phyloP scores from a whole-genome alignment of 2,329 filamentous ascomycete genomes.

The Monosporascus sp. region DNA sequence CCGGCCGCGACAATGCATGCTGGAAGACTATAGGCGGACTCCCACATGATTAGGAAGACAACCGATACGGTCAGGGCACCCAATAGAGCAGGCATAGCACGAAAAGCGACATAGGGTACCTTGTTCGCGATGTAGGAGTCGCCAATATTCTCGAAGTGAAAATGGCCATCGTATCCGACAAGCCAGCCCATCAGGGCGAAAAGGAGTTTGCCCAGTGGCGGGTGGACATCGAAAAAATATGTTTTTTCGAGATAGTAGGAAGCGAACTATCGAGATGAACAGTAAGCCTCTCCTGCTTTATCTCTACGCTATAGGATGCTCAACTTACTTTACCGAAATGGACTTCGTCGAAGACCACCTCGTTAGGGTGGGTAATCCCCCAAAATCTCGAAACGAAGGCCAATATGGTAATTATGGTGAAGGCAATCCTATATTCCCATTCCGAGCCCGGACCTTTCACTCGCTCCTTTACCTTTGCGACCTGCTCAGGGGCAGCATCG shows the following conservation, averaged over 20 bases:
- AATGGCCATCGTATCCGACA: constrained; percentile 92
- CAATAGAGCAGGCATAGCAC: constrained; percentile 84
- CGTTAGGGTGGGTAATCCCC: constrained; percentile 89
- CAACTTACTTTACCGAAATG: constrained; percentile 92
- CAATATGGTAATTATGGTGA: constrained; percentile 70
- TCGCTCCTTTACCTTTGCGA: constrained; percentile 37
- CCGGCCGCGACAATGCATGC: constrained; percentile 83
- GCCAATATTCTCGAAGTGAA: constrained; percentile 98
- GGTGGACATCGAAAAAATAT: constrained; percentile 99
- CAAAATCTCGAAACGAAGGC: constrained; percentile 93
- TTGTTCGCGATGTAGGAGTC: constrained; percentile 97
- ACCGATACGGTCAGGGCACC: constrained; percentile 92
- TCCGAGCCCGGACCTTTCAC: constrained; percentile 48
- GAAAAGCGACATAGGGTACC: constrained; percentile 94
- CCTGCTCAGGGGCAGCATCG: constrained; percentile 43
- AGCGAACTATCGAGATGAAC: constrained; percentile 48
- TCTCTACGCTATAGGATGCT: neutral
- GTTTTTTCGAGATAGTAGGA: constrained; percentile 89
- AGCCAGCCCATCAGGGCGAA: constrained; percentile 97
- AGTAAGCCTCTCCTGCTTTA: constrained; percentile 1
- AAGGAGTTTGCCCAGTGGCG: constrained; percentile 94
- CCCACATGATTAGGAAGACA: constrained; percentile 98
- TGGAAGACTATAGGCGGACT: constrained; percentile 93
- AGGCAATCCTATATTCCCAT: constrained; percentile 77
- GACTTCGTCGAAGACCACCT: constrained; percentile 98